Percentiles rank a stretch among this genome's conserved stretches.
phyloP scores from a whole-genome alignment of 768 basidiomycete genomes.

The Lactarius evosmus region DNA sequence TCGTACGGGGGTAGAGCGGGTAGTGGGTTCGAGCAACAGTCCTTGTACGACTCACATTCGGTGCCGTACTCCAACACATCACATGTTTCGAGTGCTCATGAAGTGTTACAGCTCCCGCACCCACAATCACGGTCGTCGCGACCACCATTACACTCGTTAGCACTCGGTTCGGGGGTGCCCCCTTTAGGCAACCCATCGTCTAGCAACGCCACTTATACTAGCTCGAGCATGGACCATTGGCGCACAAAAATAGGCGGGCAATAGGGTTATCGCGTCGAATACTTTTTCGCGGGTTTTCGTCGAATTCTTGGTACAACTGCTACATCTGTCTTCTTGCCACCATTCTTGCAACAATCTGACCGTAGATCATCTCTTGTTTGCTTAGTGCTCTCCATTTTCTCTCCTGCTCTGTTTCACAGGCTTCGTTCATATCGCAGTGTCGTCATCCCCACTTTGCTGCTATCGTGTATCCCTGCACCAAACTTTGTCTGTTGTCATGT shows the following conservation, averaged over 20 bases:
- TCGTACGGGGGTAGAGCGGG: conserved; percentile 19
- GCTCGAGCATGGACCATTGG: conserved; percentile 20
- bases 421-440: conserved; percentile 18
- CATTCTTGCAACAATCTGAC: conserved; percentile 14
- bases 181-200: conserved; percentile 9
- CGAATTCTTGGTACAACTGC: conserved; percentile 16
- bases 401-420: conserved; percentile 11
- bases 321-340: conserved; percentile 14
- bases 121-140: conserved; percentile 17
- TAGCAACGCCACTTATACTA: conserved; percentile 11
- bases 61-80: conserved; percentile 13
- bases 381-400: conserved; percentile 1
- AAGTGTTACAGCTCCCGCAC: conserved; percentile 17
- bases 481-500: conserved; percentile 20
- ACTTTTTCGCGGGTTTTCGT: conserved; percentile 4
- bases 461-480: conserved; percentile 18
- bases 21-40: conserved; percentile 22
- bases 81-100: conserved; percentile 14
- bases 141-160: conserved; percentile 16
- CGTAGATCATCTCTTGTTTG: conserved; percentile 11
- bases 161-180: conserved; percentile 16
- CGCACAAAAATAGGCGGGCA: conserved; percentile 24
- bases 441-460: conserved; percentile 10
- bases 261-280: not conserved
- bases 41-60: conserved; percentile 20